Evolutionary conservation across 805 yeast genomes (phyloP).

Genomic region (Starmerella apis): DNA sequence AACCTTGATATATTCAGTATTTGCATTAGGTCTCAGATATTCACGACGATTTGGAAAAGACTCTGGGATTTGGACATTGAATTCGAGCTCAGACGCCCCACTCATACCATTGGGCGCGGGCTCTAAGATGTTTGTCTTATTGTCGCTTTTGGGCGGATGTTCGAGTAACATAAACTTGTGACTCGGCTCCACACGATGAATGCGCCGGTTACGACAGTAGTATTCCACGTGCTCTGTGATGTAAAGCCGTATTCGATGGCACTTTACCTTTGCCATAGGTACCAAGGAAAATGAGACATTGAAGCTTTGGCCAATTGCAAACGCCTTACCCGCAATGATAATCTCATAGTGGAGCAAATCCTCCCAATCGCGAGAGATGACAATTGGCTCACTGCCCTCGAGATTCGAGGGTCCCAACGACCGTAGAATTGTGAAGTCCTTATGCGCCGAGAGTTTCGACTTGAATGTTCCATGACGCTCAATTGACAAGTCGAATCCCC

Average conservation of each 20-base stretch:
- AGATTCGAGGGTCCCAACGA: conserved; percentile 66
- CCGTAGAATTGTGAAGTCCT: conserved; percentile 59
- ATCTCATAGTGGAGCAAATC: conserved; percentile 83
- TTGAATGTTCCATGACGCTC: conserved; percentile 82
- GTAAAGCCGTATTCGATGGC: conserved; percentile 77
- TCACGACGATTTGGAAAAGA: conserved; percentile 44
- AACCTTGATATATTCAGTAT: conserved; percentile 65
- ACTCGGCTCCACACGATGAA: conserved; percentile 85
- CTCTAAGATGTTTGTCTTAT: conserved; percentile 26
- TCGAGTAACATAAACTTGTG: conserved; percentile 72
- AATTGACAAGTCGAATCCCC: conserved; percentile 56
- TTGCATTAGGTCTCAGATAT: conserved; percentile 73
- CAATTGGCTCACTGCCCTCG: conserved; percentile 89
- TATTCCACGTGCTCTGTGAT: conserved; percentile 86
- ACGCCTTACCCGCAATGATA: conserved; percentile 77
- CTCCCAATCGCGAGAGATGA: conserved; percentile 87
- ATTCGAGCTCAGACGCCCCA: conserved; percentile 61
- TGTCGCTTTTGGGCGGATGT: conserved; percentile 36
- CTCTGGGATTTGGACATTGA: conserved; percentile 76
- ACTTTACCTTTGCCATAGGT: conserved; percentile 76
- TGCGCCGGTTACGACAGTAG: conserved; percentile 72
- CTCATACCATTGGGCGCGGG: conserved; percentile 22
- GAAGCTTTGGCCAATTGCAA: conserved; percentile 69
- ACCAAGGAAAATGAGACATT: conserved; percentile 77
- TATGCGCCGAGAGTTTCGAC: conserved; percentile 52